Evolutionary conservation across 495 filamentous ascomycete species (phyloP).

Genomic region (Penicillium steckii): DNA sequence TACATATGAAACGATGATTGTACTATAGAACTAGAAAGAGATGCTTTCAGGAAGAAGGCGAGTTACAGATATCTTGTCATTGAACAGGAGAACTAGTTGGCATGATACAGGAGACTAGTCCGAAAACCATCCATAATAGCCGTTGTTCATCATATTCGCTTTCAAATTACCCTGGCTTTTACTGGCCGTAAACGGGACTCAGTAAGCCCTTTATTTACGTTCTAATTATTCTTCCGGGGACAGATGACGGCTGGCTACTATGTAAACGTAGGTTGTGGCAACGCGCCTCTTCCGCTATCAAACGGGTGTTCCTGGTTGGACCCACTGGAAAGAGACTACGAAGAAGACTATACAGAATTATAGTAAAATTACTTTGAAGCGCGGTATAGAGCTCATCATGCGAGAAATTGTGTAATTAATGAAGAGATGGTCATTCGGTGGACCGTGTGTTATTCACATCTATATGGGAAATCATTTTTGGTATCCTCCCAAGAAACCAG

Average conservation of each 20-base stretch:
- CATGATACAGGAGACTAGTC: background rate
- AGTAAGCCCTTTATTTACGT: background rate
- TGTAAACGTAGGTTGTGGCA: background rate
- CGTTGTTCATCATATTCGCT: background rate
- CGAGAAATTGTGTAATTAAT: background rate
- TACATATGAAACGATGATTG: background rate
- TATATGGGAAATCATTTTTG: constrained; percentile 14
- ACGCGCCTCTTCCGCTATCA: background rate
- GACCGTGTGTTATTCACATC: constrained; percentile 19
- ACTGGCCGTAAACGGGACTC: background rate
- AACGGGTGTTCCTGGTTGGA: background rate
- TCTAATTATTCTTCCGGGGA: background rate
- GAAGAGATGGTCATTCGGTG: constrained; percentile 4
- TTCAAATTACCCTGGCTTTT: background rate
- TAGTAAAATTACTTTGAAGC: background rate
- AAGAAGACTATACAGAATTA: no score
- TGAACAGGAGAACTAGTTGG: no score
- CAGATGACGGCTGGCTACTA: no score
- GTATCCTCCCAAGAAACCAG: constrained; percentile 17
- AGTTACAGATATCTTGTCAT: no score
- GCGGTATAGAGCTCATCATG: background rate
- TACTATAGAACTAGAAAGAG: background rate
- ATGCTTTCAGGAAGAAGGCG: no score
- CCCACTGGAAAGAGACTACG: background rate
- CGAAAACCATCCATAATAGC: background rate